Percentiles rank a stretch among this genome's conserved stretches.
Evolutionary conservation across 2,329 filamentous ascomycete species (phyloP).

Genomic region (Talaromyces marneffei): DNA sequence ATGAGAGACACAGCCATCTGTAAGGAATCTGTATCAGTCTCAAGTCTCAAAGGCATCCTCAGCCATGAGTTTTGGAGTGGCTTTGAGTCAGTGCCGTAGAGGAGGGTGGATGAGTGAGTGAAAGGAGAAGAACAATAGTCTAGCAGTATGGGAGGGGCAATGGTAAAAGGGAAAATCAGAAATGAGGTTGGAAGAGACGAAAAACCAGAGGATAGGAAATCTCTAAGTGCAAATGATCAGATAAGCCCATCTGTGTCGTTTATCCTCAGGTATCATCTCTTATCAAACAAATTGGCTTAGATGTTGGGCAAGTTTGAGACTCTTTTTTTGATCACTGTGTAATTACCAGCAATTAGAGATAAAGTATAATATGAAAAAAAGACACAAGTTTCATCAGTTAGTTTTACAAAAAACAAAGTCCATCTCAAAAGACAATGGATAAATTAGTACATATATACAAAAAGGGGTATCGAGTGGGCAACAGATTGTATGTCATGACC

Average conservation of each 20-base stretch:
- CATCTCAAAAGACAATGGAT: neutral
- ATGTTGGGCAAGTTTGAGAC: neutral
- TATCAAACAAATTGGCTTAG: neutral
- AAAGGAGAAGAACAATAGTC: neutral
- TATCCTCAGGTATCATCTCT: neutral
- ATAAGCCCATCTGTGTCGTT: neutral
- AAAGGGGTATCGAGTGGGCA: neutral
- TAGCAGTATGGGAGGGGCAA: neutral
- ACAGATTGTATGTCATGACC: neutral
- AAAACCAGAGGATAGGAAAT: neutral
- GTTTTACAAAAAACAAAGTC: neutral
- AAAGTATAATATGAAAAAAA: neutral
- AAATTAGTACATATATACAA: neutral
- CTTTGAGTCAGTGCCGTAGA: neutral
- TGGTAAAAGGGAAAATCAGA: neutral
- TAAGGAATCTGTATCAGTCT: too few relatives aligned
- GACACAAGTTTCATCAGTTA: neutral
- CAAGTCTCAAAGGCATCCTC: neutral
- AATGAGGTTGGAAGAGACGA: neutral
- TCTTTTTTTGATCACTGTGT: neutral
- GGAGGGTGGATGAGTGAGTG: neutral
- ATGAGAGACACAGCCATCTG: neutral
- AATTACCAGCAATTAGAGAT: neutral
- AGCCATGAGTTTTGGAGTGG: neutral
- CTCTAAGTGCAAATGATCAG: neutral